These are phyloP conservation scores for Dalbergia cultrata DNA, from an alignment of 306 rosid species.

Conservation along the genomic window DNA sequence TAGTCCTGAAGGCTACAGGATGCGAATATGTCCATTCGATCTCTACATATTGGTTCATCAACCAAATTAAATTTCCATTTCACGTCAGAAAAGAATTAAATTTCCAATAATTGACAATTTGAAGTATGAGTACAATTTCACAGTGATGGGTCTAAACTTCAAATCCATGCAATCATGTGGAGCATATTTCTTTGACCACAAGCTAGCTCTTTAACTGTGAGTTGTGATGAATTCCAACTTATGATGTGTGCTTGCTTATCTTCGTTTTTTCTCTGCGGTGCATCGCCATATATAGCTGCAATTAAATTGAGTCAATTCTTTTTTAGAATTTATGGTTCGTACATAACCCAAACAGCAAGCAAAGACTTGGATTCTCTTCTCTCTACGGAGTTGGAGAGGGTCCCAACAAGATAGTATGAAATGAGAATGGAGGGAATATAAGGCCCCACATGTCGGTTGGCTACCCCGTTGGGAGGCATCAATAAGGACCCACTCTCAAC, in stretches of 20 bases:
- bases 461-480: conserved; percentile 62
- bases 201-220: background rate
- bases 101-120: background rate
- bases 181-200: background rate
- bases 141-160: background rate
- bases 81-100: too few species aligned
- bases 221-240: background rate
- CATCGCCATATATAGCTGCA: background rate
- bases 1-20: background rate
- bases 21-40: background rate
- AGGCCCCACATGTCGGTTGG: conserved; percentile 74
- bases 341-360: background rate
- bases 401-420: conserved; percentile 35
- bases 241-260: background rate
- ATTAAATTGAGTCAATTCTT: background rate
- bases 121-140: background rate
- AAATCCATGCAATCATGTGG: background rate
- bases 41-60: background rate
- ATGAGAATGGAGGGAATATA: background rate
- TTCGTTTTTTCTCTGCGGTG: background rate
- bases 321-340: background rate
- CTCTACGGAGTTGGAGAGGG: conserved; percentile 27
- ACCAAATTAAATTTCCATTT: background rate
- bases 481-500: conserved; percentile 54
- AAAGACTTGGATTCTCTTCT: background rate